These are phyloP conservation scores for Trichoderma sp. DNA, from an alignment of 2,329 filamentous ascomycete species.

Conservation along the genomic window DNA sequence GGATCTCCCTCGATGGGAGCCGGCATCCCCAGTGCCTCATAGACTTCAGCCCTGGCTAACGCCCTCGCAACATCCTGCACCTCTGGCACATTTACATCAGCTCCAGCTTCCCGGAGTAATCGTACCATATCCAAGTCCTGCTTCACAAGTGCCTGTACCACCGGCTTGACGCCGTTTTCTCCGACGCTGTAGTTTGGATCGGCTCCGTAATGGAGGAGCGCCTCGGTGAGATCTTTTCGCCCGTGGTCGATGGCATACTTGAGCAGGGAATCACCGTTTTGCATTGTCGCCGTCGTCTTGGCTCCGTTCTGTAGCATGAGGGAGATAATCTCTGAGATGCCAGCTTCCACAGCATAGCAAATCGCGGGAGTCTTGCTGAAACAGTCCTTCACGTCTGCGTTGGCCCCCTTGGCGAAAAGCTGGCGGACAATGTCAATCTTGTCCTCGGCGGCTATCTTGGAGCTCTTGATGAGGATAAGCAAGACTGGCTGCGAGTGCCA, in stretches of 20 bases:
- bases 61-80: slow-evolving; percentile 28
- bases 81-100: slow-evolving; percentile 26
- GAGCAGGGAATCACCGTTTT: slow-evolving; percentile 32
- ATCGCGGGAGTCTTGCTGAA: slow-evolving; percentile 27
- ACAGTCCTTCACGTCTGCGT: slow-evolving; percentile 30
- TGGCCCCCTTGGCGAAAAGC: slow-evolving; percentile 37
- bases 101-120: slow-evolving; percentile 32
- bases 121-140: slow-evolving; percentile 31
- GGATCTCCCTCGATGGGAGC: neutral
- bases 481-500: slow-evolving; percentile 34
- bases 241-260: slow-evolving; percentile 32
- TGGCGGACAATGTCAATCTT: slow-evolving; percentile 30
- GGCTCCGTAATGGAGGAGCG: slow-evolving; percentile 35
- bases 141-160: slow-evolving; percentile 34
- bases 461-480: slow-evolving; percentile 30
- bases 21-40: slow-evolving; percentile 27
- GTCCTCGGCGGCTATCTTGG: slow-evolving; percentile 26
- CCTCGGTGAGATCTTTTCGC: slow-evolving; percentile 25
- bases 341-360: slow-evolving; percentile 29
- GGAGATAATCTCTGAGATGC: slow-evolving; percentile 27
- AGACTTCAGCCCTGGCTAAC: slow-evolving; percentile 29
- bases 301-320: slow-evolving; percentile 33
- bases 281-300: slow-evolving; percentile 30
- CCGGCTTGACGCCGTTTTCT: slow-evolving; percentile 32
- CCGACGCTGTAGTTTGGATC: slow-evolving; percentile 33